Evolutionary conservation across 306 rosid species (phyloP), one percentile per base, ranked within the genome.

Genomic region (Abrus precatorius): DNA sequence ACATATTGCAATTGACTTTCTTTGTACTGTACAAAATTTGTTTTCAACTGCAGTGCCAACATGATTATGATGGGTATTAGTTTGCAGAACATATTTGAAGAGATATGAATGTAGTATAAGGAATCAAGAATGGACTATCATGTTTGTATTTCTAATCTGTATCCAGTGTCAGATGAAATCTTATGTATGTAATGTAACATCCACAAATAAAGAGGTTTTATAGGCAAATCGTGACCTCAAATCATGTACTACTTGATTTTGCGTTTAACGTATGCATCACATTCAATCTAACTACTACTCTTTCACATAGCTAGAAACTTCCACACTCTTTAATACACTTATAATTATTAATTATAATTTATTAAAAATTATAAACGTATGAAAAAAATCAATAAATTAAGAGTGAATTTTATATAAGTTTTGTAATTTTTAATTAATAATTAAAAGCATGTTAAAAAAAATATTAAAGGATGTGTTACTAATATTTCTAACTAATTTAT

Each of bases 1-100:
- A 73, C 83, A 30, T 72, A 85, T 11, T 38, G 36, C 13, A 41
- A 10, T 10, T 81, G 32, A 41, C 85, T 85, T 0, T 77, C 77
- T 78, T 41, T 55, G 59, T 84, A 78, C 33, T 57, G 30, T 3
- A 20, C 1, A 2, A 52, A 12, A 10, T 61, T 14, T 43, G 0
- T 30, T 41, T 36, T 30, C 72, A 65, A 3, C 84, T 81, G 65
- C 63, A 85, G 66, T 33, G 14, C 4, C 85, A 63, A 65, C 40
- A 54, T 12, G 5, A 30, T 67, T 61, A 27, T 28, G 28, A 60
- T 53, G 13, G 20, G 7, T 44, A 59, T 30, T 69, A 69, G 55
- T n/a, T 49, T 29, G 9, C 6, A 13, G 27, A 20, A 20, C 20
- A 20, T 20, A 20, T 20, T 20, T 20, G 20, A 20, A 61, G 44